Evolutionary conservation across 345 rosid species (phyloP).

Genomic region (Hypericum androsaemum): DNA sequence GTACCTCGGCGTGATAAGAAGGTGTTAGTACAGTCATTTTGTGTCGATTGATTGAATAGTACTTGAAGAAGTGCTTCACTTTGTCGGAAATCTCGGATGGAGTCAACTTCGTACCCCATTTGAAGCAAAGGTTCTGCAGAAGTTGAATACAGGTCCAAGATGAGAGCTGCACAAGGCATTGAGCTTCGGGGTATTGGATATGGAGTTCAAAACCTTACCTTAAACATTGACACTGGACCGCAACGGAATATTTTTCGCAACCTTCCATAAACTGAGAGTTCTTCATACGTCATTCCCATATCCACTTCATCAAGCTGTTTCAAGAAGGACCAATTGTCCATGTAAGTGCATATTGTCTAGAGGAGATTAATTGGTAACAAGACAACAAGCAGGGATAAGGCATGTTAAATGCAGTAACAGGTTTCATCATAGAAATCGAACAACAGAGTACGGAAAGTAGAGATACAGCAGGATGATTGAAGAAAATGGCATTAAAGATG

Average conservation of each 20-base stretch:
- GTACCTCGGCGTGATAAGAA: constrained; percentile 93
- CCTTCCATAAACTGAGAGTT: constrained; percentile 80
- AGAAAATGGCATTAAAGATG: too few species aligned
- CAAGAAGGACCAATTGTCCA: not conserved
- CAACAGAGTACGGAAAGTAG: too few species aligned
- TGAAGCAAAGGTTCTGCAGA: constrained; percentile 81
- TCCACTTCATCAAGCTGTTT: constrained; percentile 78
- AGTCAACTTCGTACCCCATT: constrained; percentile 69
- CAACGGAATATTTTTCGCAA: constrained; percentile 69
- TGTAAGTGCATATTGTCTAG: too few species aligned
- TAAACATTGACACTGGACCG: constrained; percentile 97
- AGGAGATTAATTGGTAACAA: too few species aligned
- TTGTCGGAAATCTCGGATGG: constrained; percentile 83
- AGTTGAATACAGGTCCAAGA: not conserved
- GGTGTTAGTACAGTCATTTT: constrained; percentile 94
- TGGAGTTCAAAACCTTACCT: constrained; percentile 35
- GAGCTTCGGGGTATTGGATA: not conserved
- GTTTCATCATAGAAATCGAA: too few species aligned
- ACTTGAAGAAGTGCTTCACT: constrained; percentile 90
- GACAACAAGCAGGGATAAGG: too few species aligned
- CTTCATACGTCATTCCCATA: constrained; percentile 94
- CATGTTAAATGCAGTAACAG: too few species aligned
- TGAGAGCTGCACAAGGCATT: constrained; percentile 7
- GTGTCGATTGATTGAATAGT: constrained; percentile 90
- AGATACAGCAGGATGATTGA: too few species aligned